Evolutionary conservation across 176 grass and related monocot species (phyloP).

Genomic region (Lolium multiflorum): DNA sequence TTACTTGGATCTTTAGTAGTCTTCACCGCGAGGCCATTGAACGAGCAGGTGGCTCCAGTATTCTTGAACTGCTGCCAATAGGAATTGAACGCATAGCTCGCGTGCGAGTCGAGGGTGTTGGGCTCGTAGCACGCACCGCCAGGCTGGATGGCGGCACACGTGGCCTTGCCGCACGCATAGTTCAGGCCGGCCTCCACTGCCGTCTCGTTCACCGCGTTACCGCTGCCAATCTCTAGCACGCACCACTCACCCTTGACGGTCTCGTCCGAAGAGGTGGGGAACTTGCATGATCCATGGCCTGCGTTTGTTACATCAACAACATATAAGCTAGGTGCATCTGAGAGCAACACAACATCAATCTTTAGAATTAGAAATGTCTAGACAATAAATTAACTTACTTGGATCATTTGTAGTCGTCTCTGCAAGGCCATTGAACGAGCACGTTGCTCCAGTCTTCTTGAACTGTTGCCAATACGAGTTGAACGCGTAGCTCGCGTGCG

Average conservation of each 20-base stretch:
- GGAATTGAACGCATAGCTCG: not conserved
- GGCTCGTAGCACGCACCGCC: not conserved
- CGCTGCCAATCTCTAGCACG: not conserved
- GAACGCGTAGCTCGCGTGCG: not conserved
- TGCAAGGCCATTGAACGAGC: not conserved
- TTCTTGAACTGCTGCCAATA: not conserved
- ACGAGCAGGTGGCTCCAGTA: not conserved
- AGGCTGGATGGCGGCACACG: not conserved
- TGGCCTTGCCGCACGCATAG: not conserved
- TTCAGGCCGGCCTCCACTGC: not conserved
- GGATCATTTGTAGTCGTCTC: not conserved
- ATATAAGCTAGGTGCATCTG: not conserved
- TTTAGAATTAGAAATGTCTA: not conserved
- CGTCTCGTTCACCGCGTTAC: not conserved
- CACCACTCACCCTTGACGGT: not conserved
- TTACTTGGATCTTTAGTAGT: not conserved
- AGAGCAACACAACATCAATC: not conserved
- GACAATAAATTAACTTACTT: not conserved
- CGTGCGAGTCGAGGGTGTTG: not conserved
- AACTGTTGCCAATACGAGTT: not conserved
- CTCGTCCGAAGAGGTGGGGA: slow-evolving; percentile 22
- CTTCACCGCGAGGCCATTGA: not conserved
- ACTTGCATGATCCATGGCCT: slow-evolving; percentile 51
- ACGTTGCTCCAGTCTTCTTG: not conserved
- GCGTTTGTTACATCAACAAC: not conserved